These are phyloP conservation scores for Ricinus communis DNA, from an alignment of 345 rosid species.

Conservation along the genomic window DNA sequence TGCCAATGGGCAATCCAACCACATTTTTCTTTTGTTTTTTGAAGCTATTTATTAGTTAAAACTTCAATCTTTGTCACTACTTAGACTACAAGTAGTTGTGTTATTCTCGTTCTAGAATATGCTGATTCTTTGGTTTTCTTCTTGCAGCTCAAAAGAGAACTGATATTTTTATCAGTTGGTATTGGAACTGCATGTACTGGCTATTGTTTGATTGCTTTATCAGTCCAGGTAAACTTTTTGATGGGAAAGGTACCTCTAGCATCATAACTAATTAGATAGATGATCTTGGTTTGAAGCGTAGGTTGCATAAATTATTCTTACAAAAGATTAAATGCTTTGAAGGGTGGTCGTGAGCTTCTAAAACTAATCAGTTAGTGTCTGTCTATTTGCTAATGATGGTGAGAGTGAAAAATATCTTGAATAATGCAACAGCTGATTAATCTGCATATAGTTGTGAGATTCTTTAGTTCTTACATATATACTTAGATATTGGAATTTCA, in stretches of 20 bases:
- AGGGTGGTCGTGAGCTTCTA: not conserved
- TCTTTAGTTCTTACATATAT: not conserved
- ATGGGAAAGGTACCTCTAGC: not conserved
- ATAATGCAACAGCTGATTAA: not conserved
- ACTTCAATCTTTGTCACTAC: not conserved
- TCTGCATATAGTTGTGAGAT: not conserved
- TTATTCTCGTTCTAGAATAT: not conserved
- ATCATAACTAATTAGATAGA: not conserved
- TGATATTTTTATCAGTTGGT: conserved; percentile 67
- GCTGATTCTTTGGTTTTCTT: conserved; percentile 20
- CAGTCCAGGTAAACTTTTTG: conserved; percentile 58
- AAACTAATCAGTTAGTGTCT: not conserved
- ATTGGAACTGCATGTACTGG: conserved; percentile 82
- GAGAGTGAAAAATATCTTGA: not conserved
- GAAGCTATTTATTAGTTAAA: not conserved
- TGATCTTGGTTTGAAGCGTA: not conserved
- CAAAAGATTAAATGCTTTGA: not conserved
- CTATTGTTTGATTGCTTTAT: conserved; percentile 68
- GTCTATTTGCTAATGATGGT: conserved; percentile 1
- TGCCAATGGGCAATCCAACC: not conserved
- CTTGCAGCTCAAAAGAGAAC: conserved; percentile 74
- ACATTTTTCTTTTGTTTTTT: not conserved
- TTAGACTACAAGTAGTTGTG: not conserved
- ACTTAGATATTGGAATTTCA: not conserved
- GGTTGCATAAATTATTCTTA: not conserved